These are phyloP conservation scores for Leucoagaricus sp. DNA, from an alignment of 1,284 basidiomycete genomes.

Conservation along the genomic window DNA sequence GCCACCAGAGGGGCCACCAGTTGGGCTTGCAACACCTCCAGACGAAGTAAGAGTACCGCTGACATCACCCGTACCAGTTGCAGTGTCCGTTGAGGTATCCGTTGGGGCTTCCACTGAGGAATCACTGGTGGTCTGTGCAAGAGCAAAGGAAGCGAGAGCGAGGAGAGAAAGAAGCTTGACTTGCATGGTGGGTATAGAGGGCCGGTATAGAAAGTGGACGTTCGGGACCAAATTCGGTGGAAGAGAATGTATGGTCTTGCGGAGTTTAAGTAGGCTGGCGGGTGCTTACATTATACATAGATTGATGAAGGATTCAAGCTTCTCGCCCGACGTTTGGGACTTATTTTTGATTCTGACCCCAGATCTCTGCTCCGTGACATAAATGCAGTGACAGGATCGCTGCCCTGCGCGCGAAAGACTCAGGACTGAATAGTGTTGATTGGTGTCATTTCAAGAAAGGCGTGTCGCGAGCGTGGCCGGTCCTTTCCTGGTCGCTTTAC, in stretches of 20 bases:
- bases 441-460: not conserved
- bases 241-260: not conserved
- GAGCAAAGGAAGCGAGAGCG: conserved; percentile 6
- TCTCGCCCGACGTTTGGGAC: not conserved
- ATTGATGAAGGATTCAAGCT: not conserved
- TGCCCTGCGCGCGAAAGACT: no score
- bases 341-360: conserved; percentile 7
- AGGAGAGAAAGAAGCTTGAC: conserved; percentile 10
- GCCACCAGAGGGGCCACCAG: not conserved
- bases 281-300: conserved; percentile 8
- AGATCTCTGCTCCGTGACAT: conserved; percentile 3
- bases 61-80: not conserved
- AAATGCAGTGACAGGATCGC: not conserved
- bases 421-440: not conserved
- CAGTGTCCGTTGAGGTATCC: not conserved
- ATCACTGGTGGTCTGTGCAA: conserved; percentile 7
- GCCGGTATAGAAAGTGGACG: not conserved
- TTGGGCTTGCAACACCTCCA: not conserved
- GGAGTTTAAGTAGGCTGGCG: conserved; percentile 9
- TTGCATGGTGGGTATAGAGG: conserved; percentile 6
- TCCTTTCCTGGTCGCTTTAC: not conserved
- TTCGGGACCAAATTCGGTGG: not conserved
- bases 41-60: not conserved
- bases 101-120: no score
- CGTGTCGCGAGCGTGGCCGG: conserved; percentile 5